These are phyloP conservation scores for Cordyceps militaris DNA, from an alignment of 2,329 filamentous ascomycete genomes.

Conservation along the genomic window DNA sequence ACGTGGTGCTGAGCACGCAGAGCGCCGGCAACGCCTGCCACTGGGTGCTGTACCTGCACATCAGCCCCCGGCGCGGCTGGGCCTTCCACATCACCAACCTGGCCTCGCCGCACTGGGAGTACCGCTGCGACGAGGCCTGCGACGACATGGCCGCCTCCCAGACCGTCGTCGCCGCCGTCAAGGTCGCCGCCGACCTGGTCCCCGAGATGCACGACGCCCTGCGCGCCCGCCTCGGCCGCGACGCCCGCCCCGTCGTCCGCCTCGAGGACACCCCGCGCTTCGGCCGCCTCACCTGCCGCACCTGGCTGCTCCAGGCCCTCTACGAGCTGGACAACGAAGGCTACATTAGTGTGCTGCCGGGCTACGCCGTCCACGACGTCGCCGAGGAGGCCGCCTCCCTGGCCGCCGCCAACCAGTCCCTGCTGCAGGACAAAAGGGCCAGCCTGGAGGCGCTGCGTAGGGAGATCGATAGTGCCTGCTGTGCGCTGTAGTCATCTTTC, in stretches of 20 bases:
- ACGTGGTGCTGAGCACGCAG: conserved; percentile 6
- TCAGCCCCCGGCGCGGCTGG: neutral
- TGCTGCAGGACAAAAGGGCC: neutral
- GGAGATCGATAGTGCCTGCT: conserved; percentile 5
- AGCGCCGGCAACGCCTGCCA: neutral
- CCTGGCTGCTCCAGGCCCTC: conserved; percentile 14
- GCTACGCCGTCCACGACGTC: conserved; percentile 5
- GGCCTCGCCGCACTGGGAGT: neutral
- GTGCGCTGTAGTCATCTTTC: neutral
- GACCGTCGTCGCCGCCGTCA: conserved; percentile 4
- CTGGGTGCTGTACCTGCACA: conserved; percentile 8
- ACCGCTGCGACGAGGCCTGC: neutral
- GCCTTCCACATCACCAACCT: conserved; percentile 6
- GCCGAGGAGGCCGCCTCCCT: conserved; percentile 4
- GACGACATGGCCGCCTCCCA: conserved; percentile 5
- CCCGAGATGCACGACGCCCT: conserved; percentile 11
- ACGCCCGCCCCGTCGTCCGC: neutral
- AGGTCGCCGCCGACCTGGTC: conserved; percentile 2
- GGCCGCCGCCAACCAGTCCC: neutral
- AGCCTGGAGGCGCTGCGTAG: neutral
- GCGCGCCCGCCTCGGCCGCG: neutral
- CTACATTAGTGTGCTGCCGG: conserved; percentile 13
- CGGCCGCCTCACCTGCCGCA: conserved; percentile 11
- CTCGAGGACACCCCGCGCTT: conserved; percentile 9
- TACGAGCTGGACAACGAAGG: conserved; percentile 16